Conservation (phyloP, 371 early-diverging fungal species). For the Quaeritorhiza haematococci region DNA sequence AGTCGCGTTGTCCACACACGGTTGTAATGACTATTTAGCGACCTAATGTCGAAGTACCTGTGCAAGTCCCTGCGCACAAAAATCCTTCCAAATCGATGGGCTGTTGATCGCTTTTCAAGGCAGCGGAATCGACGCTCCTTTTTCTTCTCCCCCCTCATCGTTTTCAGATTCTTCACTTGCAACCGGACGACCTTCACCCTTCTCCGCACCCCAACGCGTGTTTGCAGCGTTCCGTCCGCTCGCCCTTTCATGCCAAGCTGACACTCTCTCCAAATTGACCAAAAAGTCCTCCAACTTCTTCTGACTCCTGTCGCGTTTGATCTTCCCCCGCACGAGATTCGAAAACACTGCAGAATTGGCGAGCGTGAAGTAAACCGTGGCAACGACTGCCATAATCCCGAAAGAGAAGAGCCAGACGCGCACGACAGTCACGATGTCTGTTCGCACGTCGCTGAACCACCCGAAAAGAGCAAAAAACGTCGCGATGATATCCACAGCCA, state of each 20-base stretch:
- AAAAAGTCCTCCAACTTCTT: constrained; percentile 14
- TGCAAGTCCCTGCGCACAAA: too few relatives aligned
- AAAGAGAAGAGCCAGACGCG: constrained; percentile 27
- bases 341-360: constrained; percentile 1
- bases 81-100: too few relatives aligned
- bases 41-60: too few relatives aligned
- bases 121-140: too few relatives aligned
- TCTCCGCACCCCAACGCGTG: too few relatives aligned
- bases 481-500: constrained; percentile 28
- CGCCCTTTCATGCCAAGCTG: constrained; percentile 5
- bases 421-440: constrained; percentile 27
- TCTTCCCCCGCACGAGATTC: constrained; percentile 10
- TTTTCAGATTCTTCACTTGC: too few relatives aligned
- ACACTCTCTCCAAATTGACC: constrained; percentile 2
- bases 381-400: constrained; percentile 15
- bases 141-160: too few relatives aligned
- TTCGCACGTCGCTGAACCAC: constrained; percentile 20
- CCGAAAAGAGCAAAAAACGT: constrained; percentile 29
- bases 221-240: not conserved
- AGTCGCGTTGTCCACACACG: too few relatives aligned
- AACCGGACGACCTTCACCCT: too few relatives aligned
- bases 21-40: too few relatives aligned
- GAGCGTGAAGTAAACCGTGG: constrained; percentile 8
- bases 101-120: too few relatives aligned
- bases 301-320: not conserved